Base-by-base conservation (phyloP, 768 basidiomycete genomes). In the Psilocybe tampanensis region DNA sequence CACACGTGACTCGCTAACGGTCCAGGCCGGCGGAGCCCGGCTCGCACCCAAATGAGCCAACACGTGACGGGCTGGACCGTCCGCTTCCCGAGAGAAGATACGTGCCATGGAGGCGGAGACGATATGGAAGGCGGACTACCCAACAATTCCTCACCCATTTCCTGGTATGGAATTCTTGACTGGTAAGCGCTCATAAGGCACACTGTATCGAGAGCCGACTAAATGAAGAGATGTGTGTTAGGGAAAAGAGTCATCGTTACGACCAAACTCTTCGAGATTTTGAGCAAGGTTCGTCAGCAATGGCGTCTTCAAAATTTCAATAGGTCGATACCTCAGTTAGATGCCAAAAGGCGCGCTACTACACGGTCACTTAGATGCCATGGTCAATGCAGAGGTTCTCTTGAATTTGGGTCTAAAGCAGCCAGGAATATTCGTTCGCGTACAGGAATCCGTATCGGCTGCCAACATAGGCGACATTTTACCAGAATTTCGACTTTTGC, bases 301-400 rank as follows among this genome's bases (percentile, higher is more conserved):
- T 39, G 36, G n/a, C 15, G 4, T 39, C 12, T 33, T 11, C 13
- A 15, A n/a, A n/a, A 8, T 26, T 22, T 19, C 13, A 9, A 15
- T 3, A 32, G 21, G 22, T 18, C 19, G 11, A 33, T n/a, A n/a
- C 8, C 36, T 53, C 18, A 18, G n/a, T 41, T 55, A 89, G 87
- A 90, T 92, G 88, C 90, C 90, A 2, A 92, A 92, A 70, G 91
- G 90, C 39, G 88, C 80, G 1, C 75, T 92, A 3, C 74, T 93
- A 15, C 90, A 92, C 62, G 83, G 78, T 0, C 90, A 92, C 66
- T 74, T 92, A n/a, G 89, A 89, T 63, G 86, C 88, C 18, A 88
- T 84, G 0, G 86, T 89, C 21, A 82, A 87, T 51, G 78, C 76
- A 1, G 64, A 72, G 18, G 72, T 76, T 21, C 73, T 91, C 5